Percentiles rank a stretch among this genome's conserved stretches.
These are phyloP conservation scores for Lablab purpureus DNA, from an alignment of 306 rosid species.

Conservation along the genomic window DNA sequence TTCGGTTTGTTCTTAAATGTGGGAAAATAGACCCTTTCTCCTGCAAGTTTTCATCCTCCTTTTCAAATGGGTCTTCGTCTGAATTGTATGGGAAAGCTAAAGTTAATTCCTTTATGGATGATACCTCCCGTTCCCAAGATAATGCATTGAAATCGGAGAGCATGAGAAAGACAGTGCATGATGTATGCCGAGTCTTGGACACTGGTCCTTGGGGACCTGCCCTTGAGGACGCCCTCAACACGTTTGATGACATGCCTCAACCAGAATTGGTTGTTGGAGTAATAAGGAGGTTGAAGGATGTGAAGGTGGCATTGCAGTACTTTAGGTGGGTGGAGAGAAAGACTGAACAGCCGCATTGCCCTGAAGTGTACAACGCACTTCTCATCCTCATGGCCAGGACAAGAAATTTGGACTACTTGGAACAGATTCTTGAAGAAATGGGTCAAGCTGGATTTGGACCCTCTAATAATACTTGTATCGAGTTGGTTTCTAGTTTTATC, in stretches of 20 bases:
- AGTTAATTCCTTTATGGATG: constrained; percentile 45
- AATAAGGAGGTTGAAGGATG: constrained; percentile 76
- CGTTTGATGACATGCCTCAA: constrained; percentile 63
- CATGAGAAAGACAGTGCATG: constrained; percentile 59
- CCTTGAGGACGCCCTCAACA: constrained; percentile 66
- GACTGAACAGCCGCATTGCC: constrained; percentile 67
- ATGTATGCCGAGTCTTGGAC: constrained; percentile 73
- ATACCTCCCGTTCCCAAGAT: constrained; percentile 37
- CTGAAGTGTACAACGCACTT: constrained; percentile 78
- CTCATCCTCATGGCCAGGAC: constrained; percentile 84
- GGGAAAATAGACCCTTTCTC: constrained; percentile 44
- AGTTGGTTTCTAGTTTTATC: constrained; percentile 66
- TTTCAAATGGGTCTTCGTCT: constrained; percentile 60
- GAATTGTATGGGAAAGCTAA: constrained; percentile 51
- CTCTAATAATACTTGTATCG: constrained; percentile 60
- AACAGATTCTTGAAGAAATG: constrained; percentile 87
- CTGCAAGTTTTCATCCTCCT: constrained; percentile 48
- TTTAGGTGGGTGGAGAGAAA: constrained; percentile 85
- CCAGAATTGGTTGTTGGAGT: constrained; percentile 81
- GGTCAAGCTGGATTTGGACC: constrained; percentile 89
- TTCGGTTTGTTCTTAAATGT: constrained; percentile 48
- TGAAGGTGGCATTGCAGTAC: constrained; percentile 66
- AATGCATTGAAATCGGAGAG: constrained; percentile 49
- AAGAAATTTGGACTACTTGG: constrained; percentile 66
- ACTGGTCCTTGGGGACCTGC: constrained; percentile 71